Conservation (phyloP, 345 rosid genomes). For the Salix caprea region DNA sequence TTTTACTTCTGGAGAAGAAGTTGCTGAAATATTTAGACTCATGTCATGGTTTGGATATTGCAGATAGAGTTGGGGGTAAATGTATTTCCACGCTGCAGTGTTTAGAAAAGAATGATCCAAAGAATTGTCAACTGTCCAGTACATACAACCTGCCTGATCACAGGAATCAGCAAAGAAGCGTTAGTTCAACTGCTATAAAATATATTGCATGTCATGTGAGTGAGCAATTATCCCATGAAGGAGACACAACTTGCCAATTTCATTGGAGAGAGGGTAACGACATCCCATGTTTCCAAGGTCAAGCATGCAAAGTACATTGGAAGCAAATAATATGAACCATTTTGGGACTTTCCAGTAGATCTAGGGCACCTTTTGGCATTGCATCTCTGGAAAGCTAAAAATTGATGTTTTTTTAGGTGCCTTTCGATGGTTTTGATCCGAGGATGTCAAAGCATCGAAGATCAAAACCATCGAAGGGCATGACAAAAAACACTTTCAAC, state of each 20-base stretch:
- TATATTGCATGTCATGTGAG: not conserved
- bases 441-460: too few relatives aligned
- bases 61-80: constrained; percentile 54
- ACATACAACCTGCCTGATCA: constrained; percentile 59
- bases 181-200: constrained; percentile 9
- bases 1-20: constrained; percentile 50
- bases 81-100: constrained; percentile 63
- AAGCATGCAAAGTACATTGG: not conserved
- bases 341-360: too few relatives aligned
- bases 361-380: too few relatives aligned
- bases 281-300: not conserved
- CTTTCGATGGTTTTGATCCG: too few relatives aligned
- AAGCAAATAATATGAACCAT: not conserved
- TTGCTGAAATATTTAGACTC: constrained; percentile 42
- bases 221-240: not conserved
- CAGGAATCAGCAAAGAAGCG: constrained; percentile 1
- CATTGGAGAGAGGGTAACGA: too few relatives aligned
- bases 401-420: too few relatives aligned
- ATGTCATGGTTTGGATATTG: constrained; percentile 57
- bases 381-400: too few relatives aligned
- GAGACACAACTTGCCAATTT: too few relatives aligned
- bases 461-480: too few relatives aligned
- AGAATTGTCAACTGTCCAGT: constrained; percentile 40
- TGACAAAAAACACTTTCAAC: too few relatives aligned
- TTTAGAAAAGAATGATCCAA: constrained; percentile 48